Evolutionary conservation across 139 green algal genomes (phyloP), one percentile per base, ranked within the genome.

Genomic region (Micractinium sp.): DNA sequence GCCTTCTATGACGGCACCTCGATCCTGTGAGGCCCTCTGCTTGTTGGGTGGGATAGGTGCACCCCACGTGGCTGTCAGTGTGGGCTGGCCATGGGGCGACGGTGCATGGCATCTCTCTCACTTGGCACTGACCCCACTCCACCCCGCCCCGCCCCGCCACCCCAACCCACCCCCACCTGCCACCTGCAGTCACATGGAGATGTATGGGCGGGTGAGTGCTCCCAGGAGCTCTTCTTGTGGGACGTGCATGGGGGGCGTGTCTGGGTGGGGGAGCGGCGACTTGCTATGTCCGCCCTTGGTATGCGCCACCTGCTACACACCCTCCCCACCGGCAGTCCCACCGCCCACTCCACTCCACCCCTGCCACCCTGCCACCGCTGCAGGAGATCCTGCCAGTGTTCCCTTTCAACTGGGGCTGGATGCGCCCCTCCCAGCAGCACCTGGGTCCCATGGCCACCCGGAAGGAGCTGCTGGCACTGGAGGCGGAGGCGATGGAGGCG

Each of bases 391-490:
- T 79, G 73, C 73, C 73, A 0, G 73, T 79, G n/a, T 29, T 29
- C n/a, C n/a, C n/a, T 33, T 79, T 79, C 73, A 79, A 47, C 16
- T 79, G 73, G 73, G n/a, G n/a, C n/a, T 25, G n/a, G 73, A 20
- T 79, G 73, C 73, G 27, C 3, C 23, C n/a, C 73, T 29, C 19
- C 73, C 38, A 41, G 33, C 73, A 33, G n/a, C 73, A n/a, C n/a
- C 73, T 79, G 73, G 73, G 73, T n/a, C n/a, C 73, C 27, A 31
- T 47, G 73, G 73, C 73, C n/a, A 47, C 73, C 33, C 73, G n/a
- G n/a, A 79, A 41, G n/a, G 73, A 79, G 73, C 73, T 79, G 73
- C 73, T 41, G n/a, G 66, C 66, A 31, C 69, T 76, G 69, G 69
- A 36, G 27, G 3, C 3, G 2, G 36, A 23, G 22, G 76, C 33